Conservation (phyloP, 345 rosid genomes). For the Brassica napus region DNA sequence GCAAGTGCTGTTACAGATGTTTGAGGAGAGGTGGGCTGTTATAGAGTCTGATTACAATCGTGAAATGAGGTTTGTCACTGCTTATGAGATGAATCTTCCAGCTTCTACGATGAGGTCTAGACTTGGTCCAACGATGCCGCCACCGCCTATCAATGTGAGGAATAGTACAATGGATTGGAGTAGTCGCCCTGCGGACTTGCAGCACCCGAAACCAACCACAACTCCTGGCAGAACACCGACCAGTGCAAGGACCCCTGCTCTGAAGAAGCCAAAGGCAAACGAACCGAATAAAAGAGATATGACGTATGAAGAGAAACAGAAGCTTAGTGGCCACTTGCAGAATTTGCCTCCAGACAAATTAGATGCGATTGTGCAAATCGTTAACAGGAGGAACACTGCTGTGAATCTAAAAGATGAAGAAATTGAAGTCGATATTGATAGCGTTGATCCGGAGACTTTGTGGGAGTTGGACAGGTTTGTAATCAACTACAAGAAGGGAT, state of each 20-base stretch:
- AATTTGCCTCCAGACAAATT: slow-evolving; percentile 89
- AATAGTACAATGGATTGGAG: slow-evolving; percentile 68
- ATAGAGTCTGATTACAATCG: slow-evolving; percentile 81
- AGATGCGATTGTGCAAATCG: slow-evolving; percentile 91
- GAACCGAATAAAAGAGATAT: slow-evolving; percentile 94
- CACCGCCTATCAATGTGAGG: slow-evolving; percentile 74
- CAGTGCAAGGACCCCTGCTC: slow-evolving; percentile 74
- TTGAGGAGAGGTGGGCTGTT: slow-evolving; percentile 86
- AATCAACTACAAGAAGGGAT: slow-evolving; percentile 88
- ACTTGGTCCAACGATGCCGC: slow-evolving; percentile 56
- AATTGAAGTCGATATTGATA: slow-evolving; percentile 96
- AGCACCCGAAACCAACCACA: slow-evolving; percentile 49
- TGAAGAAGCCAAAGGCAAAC: slow-evolving; percentile 94
- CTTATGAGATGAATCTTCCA: slow-evolving; percentile 59
- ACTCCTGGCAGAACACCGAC: slow-evolving; percentile 56
- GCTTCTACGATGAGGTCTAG: slow-evolving; percentile 59
- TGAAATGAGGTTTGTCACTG: slow-evolving; percentile 57
- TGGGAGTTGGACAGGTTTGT: slow-evolving; percentile 99
- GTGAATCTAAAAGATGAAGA: slow-evolving; percentile 84
- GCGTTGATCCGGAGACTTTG: slow-evolving; percentile 94
- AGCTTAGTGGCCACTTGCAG: slow-evolving; percentile 88
- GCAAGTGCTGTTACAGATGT: slow-evolving; percentile 58
- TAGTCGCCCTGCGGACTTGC: slow-evolving; percentile 48
- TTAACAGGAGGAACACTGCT: slow-evolving; percentile 84
- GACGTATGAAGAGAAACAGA: slow-evolving; percentile 98